These are phyloP conservation scores for Vanderwaltozyma yarrowii DNA, from an alignment of 805 yeast species.

Conservation along the genomic window DNA sequence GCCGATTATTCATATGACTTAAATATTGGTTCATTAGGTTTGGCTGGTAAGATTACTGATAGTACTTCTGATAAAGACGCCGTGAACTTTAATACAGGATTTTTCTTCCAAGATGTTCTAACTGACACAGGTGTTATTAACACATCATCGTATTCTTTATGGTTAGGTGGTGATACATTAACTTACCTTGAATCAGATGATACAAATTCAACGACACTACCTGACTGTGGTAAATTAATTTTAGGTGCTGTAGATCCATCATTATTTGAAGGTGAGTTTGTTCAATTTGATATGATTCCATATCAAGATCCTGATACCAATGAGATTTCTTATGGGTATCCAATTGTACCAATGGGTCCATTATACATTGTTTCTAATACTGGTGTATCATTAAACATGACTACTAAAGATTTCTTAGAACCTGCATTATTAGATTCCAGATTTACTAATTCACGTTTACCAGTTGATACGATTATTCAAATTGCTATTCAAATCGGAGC, in stretches of 20 bases:
- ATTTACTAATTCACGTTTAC: conserved; percentile 39
- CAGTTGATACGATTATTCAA: conserved; percentile 44
- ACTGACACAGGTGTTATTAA: conserved; percentile 24
- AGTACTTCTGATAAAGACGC: conserved; percentile 12
- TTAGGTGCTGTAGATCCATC: conserved; percentile 50
- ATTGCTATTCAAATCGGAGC: conserved; percentile 66
- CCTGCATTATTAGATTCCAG: conserved; percentile 57
- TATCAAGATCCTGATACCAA: conserved; percentile 17
- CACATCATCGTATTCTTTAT: conserved; percentile 37
- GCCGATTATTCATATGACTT: conserved; percentile 30
- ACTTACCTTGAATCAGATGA: conserved; percentile 1
- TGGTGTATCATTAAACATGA: conserved; percentile 31
- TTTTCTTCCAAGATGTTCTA: conserved; percentile 29
- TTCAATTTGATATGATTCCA: conserved; percentile 42
- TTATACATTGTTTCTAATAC: conserved; percentile 35
- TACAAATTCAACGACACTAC: conserved; percentile 3
- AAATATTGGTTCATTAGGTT: conserved; percentile 36
- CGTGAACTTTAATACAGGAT: conserved; percentile 10
- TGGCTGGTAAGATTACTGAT: conserved; percentile 27
- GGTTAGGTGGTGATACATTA: conserved; percentile 24
- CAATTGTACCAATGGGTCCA: conserved; percentile 39
- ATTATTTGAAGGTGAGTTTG: conserved; percentile 38
- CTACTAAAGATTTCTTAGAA: conserved; percentile 28
- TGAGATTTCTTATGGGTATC: conserved; percentile 27
- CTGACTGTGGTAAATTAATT: conserved; percentile 31